phyloP scores from a whole-genome alignment of 202 grass and related monocot genomes.

The Musa balbisiana region DNA sequence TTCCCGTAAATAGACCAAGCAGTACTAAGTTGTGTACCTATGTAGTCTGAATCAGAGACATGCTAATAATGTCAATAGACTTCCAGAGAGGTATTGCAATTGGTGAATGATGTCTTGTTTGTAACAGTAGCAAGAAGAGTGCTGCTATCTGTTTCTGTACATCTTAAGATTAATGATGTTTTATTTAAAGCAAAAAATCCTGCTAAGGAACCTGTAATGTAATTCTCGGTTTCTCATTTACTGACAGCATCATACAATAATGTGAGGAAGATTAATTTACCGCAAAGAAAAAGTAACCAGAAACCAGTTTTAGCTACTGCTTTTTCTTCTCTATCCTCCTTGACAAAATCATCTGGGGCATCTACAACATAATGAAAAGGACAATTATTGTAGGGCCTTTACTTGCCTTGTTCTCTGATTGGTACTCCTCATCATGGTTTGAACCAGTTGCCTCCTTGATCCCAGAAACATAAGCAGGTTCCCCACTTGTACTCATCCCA shows the following conservation, averaged over 20 bases:
- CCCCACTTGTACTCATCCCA: constrained; percentile 40
- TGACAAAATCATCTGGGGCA: background rate
- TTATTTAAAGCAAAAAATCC: too few species aligned
- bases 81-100: background rate
- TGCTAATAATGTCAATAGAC: background rate
- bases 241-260: background rate
- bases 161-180: too few species aligned
- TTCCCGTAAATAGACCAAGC: background rate
- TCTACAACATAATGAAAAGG: constrained; percentile 6
- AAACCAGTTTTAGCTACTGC: too few species aligned
- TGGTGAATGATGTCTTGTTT: background rate
- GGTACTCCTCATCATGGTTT: constrained; percentile 66
- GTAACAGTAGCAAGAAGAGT: background rate
- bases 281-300: too few species aligned
- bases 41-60: background rate
- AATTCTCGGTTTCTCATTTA: background rate
- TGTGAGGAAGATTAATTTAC: too few species aligned
- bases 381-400: background rate
- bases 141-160: background rate
- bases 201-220: background rate
- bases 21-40: background rate
- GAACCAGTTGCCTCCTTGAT: constrained; percentile 62
- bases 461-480: constrained; percentile 44
- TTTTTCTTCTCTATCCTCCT: too few species aligned
- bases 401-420: constrained; percentile 55